Percentiles rank a stretch among this genome's conserved stretches.
These are phyloP conservation scores for Podospora didyma DNA, from an alignment of 495 filamentous ascomycete species.

Conservation along the genomic window DNA sequence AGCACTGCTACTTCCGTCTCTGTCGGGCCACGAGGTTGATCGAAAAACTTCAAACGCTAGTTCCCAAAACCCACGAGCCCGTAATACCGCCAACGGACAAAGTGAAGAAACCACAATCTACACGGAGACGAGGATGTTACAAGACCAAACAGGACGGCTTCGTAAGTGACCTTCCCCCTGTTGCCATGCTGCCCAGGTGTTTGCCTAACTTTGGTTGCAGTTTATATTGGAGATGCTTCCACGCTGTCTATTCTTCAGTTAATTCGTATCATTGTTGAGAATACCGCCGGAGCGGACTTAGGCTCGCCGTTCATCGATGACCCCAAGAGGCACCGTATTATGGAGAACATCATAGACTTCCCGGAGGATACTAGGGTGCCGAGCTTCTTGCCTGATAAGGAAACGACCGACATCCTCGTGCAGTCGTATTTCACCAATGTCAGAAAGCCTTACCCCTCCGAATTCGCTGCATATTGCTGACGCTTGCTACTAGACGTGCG, in stretches of 20 bases:
- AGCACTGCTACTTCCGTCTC: slow-evolving; percentile 8
- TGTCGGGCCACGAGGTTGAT: slow-evolving; percentile 14
- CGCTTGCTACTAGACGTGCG: slow-evolving; percentile 44
- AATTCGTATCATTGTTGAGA: slow-evolving; percentile 68
- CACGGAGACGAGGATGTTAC: slow-evolving; percentile 54
- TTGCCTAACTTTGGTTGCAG: slow-evolving; percentile 22
- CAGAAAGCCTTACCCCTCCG: slow-evolving; percentile 17
- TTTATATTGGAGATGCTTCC: slow-evolving; percentile 71
- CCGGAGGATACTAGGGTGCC: slow-evolving; percentile 42
- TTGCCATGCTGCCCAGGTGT: not conserved
- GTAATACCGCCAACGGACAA: slow-evolving; percentile 39
- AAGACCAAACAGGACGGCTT: slow-evolving; percentile 53
- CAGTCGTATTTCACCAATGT: slow-evolving; percentile 60
- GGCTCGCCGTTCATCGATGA: slow-evolving; percentile 64
- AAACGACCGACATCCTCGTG: slow-evolving; percentile 51
- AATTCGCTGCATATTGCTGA: slow-evolving; percentile 8
- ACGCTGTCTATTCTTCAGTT: slow-evolving; percentile 68
- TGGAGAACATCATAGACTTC: slow-evolving; percentile 55
- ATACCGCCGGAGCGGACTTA: slow-evolving; percentile 50
- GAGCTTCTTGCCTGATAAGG: slow-evolving; percentile 49
- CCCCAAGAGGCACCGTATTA: slow-evolving; percentile 63
- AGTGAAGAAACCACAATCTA: slow-evolving; percentile 58
- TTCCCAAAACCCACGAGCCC: slow-evolving; percentile 51
- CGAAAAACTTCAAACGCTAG: slow-evolving; percentile 27
- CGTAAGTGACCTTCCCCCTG: slow-evolving; percentile 37